Base-by-base conservation (phyloP, 2,329 filamentous ascomycete species). In the Neofusicoccum kwambonambiense region DNA sequence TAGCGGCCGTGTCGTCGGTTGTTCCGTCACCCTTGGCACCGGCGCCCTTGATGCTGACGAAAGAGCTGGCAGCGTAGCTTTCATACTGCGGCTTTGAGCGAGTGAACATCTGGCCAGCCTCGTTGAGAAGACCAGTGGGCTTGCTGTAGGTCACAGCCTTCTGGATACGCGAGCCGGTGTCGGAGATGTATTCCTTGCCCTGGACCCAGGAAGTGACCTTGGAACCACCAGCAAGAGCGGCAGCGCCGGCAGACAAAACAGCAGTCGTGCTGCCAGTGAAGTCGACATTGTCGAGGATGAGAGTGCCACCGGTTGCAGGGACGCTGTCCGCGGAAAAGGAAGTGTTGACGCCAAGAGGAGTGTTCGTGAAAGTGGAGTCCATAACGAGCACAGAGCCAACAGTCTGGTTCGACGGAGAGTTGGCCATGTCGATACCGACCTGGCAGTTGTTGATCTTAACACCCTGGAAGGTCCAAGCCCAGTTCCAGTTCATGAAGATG, bases 71-170 rank as follows among this genome's bases (percentile, higher is more conserved):
- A 3, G 87, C 78, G 2, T 91, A 78, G 47, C 81, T 80, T 74
- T 90, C 86, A 75, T 98, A 99, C 76, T 97, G 91, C 13, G 95
- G 95, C 84, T 95, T 96, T 76, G 88, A 90, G 70, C 90, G 90
- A 68, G 92, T 90, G 75, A 93, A 93, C 71, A 97, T 82, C 42
- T 86, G 88, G 69, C 91, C 91, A 27, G 82, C 77, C 44, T 77
- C 76, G 68, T 87, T 83, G 44, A 93, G 82, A 15, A 98, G 88
- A 27, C 77, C 80, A 12, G 82, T 77, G 6, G 93, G 90, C 80
- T 92, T 94, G 64, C 79, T 74, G 31, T 82, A 80, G 45, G 70
- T 69, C 34, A 78, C 67, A 75, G 81, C 70, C 42, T 80, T 86
- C 78, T 95, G 91, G 5, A 90, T 80, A 71, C 75, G 74, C 69